phyloP scores from a whole-genome alignment of 495 filamentous ascomycete species.

The Xylaria venustula region DNA sequence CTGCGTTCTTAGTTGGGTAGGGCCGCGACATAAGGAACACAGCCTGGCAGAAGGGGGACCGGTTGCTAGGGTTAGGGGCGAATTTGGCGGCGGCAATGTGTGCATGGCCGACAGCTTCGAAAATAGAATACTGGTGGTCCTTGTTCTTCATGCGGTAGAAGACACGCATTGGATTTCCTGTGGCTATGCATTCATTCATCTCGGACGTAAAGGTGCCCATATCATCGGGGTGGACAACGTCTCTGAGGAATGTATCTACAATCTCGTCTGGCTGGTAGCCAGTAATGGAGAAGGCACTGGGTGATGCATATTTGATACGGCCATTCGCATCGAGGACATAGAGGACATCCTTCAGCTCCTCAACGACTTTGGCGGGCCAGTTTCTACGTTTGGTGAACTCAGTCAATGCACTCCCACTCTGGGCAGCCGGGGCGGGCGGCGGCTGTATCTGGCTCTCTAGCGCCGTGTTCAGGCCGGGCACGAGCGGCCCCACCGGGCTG shows the following conservation, averaged over 20 bases:
- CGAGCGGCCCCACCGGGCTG: slow-evolving; percentile 45
- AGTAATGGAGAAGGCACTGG: slow-evolving; percentile 73
- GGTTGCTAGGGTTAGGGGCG: slow-evolving; percentile 60
- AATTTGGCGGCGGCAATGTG: slow-evolving; percentile 74
- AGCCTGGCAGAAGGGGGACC: slow-evolving; percentile 72
- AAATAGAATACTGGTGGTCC: slow-evolving; percentile 71
- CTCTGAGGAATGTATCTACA: slow-evolving; percentile 67
- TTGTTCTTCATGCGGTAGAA: slow-evolving; percentile 85
- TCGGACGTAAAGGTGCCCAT: slow-evolving; percentile 79
- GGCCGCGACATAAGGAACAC: slow-evolving; percentile 94
- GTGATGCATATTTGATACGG: slow-evolving; percentile 78
- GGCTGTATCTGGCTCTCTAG: slow-evolving; percentile 13
- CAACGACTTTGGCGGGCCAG: slow-evolving; percentile 85
- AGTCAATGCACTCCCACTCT: slow-evolving; percentile 65
- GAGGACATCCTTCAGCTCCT: slow-evolving; percentile 86
- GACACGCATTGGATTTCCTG: slow-evolving; percentile 72
- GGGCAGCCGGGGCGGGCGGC: slow-evolving; percentile 32
- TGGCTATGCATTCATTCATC: slow-evolving; percentile 88
- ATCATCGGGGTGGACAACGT: slow-evolving; percentile 89
- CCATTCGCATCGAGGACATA: slow-evolving; percentile 85
- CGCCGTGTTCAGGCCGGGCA: slow-evolving; percentile 27
- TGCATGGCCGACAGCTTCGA: slow-evolving; percentile 89
- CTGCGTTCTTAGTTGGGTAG: slow-evolving; percentile 84
- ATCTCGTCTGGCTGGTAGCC: slow-evolving; percentile 71
- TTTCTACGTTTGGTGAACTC: slow-evolving; percentile 82